Base-by-base conservation (phyloP, 805 yeast species). In the Sugiyamaella floridensis region DNA sequence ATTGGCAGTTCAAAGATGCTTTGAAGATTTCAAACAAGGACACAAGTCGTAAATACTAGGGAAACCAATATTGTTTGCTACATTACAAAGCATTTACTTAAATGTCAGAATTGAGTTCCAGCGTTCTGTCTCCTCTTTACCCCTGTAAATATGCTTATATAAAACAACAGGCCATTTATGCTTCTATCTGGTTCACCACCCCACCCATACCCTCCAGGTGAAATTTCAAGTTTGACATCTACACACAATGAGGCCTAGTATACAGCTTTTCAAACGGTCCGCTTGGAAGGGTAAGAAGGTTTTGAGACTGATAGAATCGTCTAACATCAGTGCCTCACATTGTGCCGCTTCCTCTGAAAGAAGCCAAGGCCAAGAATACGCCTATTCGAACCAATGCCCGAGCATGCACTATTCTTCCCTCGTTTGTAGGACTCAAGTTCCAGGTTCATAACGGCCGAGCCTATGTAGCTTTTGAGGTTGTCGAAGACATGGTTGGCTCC, bases 341-440 rank as follows among this genome's bases (percentile, higher is more conserved):
- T 56, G 98, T 92, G 19, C 97, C 98, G 4, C 77, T 93, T 37
- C 98, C 98, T n/a, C 78, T 93, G 43, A 84, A 85, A 40, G 84
- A 88, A 60, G 97, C 98, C 32, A 72, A 83, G 55, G 80, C 81
- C 58, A 83, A 83, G 50, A 86, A 86, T 16, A 78, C 87, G 1
- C 96, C 98, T 2, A 87, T 93, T 56, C 79, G 97, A 72, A 93
- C 99, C n/a, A 88, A 89, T 62, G 97, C 97, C 43, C 80, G 99
- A 67, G 75, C 92, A 37, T 93, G 98, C 66, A 93, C 98, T 16
- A 87, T 93, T 51, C 73, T 93, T 48, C 99, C 99, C 18, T 95
- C 89, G 67, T 92, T 93, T 71, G 96, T 93, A 34, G 99, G 99
- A 4, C 75, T 93, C 52, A 85, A 83, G 62, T 93, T 93, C 69